Evolutionary conservation across 306 rosid species (phyloP), one percentile per base, ranked within the genome.

Genomic region (Cucurbita ficifolia): DNA sequence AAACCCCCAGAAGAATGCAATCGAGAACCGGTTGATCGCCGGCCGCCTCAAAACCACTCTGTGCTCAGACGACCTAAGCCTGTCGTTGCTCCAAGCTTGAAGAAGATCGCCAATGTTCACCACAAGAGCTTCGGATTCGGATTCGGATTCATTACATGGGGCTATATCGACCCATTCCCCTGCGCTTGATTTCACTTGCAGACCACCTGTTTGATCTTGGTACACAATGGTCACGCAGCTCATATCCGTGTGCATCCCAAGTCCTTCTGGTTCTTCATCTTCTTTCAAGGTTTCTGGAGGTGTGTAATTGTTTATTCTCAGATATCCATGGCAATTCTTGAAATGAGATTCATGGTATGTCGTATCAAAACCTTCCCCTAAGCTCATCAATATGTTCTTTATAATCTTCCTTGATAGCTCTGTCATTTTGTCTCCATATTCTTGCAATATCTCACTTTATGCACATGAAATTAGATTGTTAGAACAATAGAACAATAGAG

Each of bases 231-330:
- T 94, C 2, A 94, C 79, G 38, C 97, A 91, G 74, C 99, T 94
- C 99, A 90, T 94, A 21, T 94, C 99, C 17, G 97, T 94, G 70
- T 89, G 99, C 90, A 85, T 91, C 13, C 99, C 99, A 8, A 94
- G 97, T n/a, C 99, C 97, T 36, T 94, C 99, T 52, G 85, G 79
- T 72, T 84, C 81, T 17, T 63, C 16, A 14, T 69, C 61, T 24
- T 77, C 83, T 22, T 80, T 84, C 45, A 76, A 8, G 35, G 10
- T 72, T 60, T 83, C 84, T 65, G 86, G 96, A 22, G 92, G 60
- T 6, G 87, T 79, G 75, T 91, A 94, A 70, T 91, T 91, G 80
- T 94, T 94, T 80, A 91, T 82, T 76, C 99, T 89, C 40, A 94
- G 56, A 84, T 91, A 91, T 10, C 99, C 99, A 67, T 89, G 85